Evolutionary conservation across 2,329 filamentous ascomycete genomes (phyloP), one percentile per base, ranked within the genome.

Genomic region (Alternaria panax): DNA sequence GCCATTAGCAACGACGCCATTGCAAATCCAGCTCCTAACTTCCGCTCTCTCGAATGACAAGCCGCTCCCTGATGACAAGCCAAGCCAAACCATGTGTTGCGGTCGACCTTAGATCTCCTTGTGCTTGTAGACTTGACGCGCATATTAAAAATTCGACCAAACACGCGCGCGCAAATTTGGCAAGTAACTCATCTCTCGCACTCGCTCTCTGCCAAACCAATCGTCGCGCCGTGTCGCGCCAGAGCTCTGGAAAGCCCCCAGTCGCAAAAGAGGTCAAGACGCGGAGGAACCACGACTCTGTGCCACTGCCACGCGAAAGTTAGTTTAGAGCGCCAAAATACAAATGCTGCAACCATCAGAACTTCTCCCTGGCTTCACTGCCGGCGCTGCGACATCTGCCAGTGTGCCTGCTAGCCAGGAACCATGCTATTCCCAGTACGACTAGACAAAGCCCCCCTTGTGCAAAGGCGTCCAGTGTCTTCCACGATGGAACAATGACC

Each of bases 1-100:
- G 38, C 62, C 58, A 50, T 43, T 57, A 34, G 47, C 57, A 51
- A 52, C 41, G 22, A 50, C 41, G 25, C 63, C 54, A 53, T 50
- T 48, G 51, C 51, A 28, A 38, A 43, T 51, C 50, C 54, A 51
- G 50, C 27, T 47, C 34, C 43, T 41, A 47, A 47, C 32, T 43
- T 32, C 43, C 42, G 50, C 45, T 54, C 56, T 40, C 57, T 18
- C 43, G 28, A 41, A 32, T 43, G 25, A 42, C 38, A 24, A 41
- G 12, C 38, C 18, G 36, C 36, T 40, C 20, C 47, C 24, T 45
- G 41, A 38, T 16, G 20, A 30, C 51, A 53, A 47, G 59, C 57
- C 59, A 36, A 22, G 18, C 42, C 36, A 36, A 12, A 24, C 43
- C 40, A 24, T 36, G 28, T 42, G 25, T 32, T 54, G 51, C 46